Evolutionary conservation across 768 basidiomycete genomes (phyloP).

Genomic region (Mycena crocata): DNA sequence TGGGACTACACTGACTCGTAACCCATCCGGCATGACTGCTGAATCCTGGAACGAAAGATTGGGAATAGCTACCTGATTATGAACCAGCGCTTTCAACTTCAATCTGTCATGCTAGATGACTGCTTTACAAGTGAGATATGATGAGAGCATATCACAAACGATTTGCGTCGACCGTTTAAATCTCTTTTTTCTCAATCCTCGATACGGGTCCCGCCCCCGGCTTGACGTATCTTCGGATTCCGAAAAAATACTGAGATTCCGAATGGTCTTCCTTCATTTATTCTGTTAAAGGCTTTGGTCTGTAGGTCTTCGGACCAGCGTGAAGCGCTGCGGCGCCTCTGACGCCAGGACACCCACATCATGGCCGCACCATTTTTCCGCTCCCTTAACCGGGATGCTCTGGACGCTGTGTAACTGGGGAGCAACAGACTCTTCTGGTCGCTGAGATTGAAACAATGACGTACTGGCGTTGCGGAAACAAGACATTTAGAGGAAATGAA

Average conservation of each 20-base stretch:
- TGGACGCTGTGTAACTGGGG: background rate
- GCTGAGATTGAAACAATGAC: background rate
- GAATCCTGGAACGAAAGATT: no score
- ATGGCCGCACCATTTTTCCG: no score
- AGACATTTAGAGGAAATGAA: background rate
- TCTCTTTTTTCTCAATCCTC: constrained; percentile 14
- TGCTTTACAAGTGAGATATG: constrained; percentile 4
- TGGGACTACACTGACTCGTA: no score
- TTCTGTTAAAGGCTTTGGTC: background rate
- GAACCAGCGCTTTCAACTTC: no score
- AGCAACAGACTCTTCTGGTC: background rate
- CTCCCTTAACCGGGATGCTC: background rate
- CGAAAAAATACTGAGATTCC: background rate
- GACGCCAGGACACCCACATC: no score
- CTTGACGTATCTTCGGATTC: background rate
- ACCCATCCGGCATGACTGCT: no score
- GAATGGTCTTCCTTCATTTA: background rate
- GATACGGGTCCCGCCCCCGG: background rate
- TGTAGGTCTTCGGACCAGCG: background rate
- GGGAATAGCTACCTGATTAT: no score
- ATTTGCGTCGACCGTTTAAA: background rate
- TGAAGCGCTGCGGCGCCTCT: background rate
- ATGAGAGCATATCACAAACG: background rate
- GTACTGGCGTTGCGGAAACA: background rate
- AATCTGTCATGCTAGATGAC: background rate